Evolutionary conservation across 148 eudicot genomes (phyloP).

Genomic region (Oxyria digyna): DNA sequence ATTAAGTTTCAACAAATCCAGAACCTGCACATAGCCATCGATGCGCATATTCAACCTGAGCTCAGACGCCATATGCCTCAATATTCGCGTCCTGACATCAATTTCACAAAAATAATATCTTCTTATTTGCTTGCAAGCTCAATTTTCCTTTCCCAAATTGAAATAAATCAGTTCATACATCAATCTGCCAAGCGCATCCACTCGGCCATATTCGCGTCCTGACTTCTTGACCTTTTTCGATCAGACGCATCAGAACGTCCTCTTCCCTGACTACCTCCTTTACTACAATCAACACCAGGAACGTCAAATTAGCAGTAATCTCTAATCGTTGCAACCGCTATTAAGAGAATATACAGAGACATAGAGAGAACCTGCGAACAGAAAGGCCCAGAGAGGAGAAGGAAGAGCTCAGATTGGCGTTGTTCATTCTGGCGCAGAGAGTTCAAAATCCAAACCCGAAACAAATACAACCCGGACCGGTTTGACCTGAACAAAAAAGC

Average conservation of each 20-base stretch:
- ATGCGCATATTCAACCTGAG: too few species aligned
- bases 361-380: constrained; percentile 20
- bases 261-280: too few species aligned
- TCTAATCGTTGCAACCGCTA: neutral
- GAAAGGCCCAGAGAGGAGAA: constrained; percentile 27
- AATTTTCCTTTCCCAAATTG: neutral
- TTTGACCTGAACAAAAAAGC: too few species aligned
- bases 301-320: neutral
- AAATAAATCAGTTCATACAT: too few species aligned
- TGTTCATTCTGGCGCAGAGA: too few species aligned
- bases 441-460: too few species aligned
- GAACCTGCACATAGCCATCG: too few species aligned
- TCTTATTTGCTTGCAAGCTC: neutral
- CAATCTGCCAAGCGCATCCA: constrained; percentile 80
- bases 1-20: too few species aligned
- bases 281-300: constrained; percentile 22
- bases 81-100: too few species aligned
- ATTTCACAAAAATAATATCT: neutral
- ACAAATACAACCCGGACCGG: too few species aligned
- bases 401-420: constrained; percentile 8
- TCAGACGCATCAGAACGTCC: constrained; percentile 20
- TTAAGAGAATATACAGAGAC: neutral
- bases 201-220: constrained; percentile 41
- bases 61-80: too few species aligned
- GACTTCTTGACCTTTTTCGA: constrained; percentile 35